phyloP scores from a whole-genome alignment of 257 asterid species.

The Nicotiana tabacum region DNA sequence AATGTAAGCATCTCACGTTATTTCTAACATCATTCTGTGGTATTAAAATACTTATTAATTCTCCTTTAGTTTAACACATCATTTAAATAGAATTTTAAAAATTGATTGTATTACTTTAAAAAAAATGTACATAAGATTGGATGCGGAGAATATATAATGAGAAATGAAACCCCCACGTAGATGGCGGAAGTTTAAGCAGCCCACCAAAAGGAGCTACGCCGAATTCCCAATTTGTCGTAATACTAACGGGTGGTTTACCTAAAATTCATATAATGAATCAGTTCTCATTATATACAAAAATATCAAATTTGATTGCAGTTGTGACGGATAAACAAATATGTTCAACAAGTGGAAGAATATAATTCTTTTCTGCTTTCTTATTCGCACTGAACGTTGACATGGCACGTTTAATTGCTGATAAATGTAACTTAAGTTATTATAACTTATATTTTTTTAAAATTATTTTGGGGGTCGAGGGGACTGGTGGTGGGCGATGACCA shows the following conservation, averaged over 20 bases:
- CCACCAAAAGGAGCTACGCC: not conserved
- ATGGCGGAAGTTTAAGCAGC: too few species aligned
- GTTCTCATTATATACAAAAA: not conserved
- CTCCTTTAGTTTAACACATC: too few species aligned
- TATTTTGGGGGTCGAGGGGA: not conserved
- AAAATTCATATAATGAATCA: not conserved
- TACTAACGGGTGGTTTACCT: not conserved
- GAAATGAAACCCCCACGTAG: too few species aligned
- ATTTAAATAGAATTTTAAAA: too few species aligned
- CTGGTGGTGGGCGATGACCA: not conserved
- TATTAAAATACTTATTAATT: not conserved
- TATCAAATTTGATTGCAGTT: not conserved
- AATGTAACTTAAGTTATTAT: not conserved
- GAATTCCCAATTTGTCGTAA: not conserved
- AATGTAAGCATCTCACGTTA: conserved; percentile 6
- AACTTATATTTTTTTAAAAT: not conserved
- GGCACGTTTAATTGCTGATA: not conserved
- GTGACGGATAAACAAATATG: not conserved
- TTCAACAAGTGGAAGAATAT: not conserved
- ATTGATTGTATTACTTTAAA: too few species aligned
- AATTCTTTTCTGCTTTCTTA: not conserved
- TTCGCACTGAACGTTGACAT: not conserved
- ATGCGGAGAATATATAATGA: too few species aligned
- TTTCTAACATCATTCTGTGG: not conserved
- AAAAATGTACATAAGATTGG: too few species aligned